A percentile compares a stretch with the other conserved stretches of the same genome.
Conservation (phyloP, 2,329 filamentous ascomycete genomes). For the Stemphylium vesicarium region DNA sequence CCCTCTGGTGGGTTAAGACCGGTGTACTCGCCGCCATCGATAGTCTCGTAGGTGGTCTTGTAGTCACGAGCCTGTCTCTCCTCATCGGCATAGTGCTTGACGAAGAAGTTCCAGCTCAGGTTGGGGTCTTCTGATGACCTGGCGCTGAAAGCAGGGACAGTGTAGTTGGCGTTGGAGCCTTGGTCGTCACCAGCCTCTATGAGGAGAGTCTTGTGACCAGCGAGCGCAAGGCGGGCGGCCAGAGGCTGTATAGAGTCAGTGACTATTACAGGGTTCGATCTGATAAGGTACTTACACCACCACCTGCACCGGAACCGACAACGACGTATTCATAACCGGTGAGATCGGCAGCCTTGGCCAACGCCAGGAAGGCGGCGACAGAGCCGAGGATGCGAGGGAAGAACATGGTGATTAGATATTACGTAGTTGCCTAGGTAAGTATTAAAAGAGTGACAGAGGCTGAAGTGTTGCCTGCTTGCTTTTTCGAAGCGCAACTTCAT, state of each 20-base stretch:
- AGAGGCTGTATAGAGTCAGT: slow-evolving; percentile 24
- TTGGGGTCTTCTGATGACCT: slow-evolving; percentile 62
- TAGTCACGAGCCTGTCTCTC: slow-evolving; percentile 61
- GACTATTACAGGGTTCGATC: neutral
- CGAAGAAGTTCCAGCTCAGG: slow-evolving; percentile 68
- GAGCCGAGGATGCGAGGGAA: slow-evolving; percentile 27
- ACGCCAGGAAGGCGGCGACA: slow-evolving; percentile 27
- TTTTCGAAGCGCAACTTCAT: neutral
- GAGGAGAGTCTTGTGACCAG: slow-evolving; percentile 66
- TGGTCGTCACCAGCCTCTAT: slow-evolving; percentile 67
- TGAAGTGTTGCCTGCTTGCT: slow-evolving; percentile 18
- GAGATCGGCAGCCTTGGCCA: slow-evolving; percentile 37
- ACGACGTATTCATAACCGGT: slow-evolving; percentile 66
- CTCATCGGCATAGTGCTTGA: slow-evolving; percentile 66
- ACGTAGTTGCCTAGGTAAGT: slow-evolving; percentile 1
- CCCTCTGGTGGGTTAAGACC: slow-evolving; percentile 61
- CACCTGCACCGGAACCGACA: slow-evolving; percentile 59
- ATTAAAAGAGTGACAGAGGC: slow-evolving; percentile 23
- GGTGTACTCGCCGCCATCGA: slow-evolving; percentile 50
- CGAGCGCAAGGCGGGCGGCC: slow-evolving; percentile 63
- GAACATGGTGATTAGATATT: slow-evolving; percentile 28
- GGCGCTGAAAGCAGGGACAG: slow-evolving; percentile 62
- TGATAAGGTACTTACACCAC: slow-evolving; percentile 16
- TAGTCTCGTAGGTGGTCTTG: slow-evolving; percentile 63
- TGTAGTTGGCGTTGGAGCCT: slow-evolving; percentile 57